These are phyloP conservation scores for Chaetomium olivaceum DNA, from an alignment of 2,329 filamentous ascomycete genomes.

Conservation along the genomic window DNA sequence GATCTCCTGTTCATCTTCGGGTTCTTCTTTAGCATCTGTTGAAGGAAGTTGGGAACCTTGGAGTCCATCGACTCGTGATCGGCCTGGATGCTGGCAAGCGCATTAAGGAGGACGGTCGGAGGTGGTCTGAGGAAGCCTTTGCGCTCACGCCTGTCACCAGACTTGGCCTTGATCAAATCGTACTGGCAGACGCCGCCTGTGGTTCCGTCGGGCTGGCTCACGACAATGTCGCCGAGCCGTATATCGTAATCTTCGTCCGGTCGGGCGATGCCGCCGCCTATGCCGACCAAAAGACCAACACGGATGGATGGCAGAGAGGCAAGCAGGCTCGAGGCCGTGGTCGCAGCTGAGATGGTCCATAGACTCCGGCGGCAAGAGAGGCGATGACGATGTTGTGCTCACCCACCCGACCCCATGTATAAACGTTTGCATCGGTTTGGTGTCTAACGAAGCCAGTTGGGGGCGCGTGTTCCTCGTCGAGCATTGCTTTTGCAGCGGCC, in stretches of 20 bases:
- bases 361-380: slow-evolving; percentile 1
- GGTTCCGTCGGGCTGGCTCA: slow-evolving; percentile 18
- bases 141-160: slow-evolving; percentile 11
- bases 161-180: slow-evolving; percentile 18
- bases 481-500: no score
- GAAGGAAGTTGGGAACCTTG: no score
- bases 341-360: slow-evolving; percentile 16
- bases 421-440: neutral
- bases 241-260: slow-evolving; percentile 12
- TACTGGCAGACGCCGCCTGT: slow-evolving; percentile 22
- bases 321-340: slow-evolving; percentile 13
- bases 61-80: no score
- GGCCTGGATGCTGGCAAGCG: no score
- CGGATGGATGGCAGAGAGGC: slow-evolving; percentile 11
- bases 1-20: no score
- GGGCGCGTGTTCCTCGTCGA: no score
- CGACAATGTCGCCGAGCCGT: slow-evolving; percentile 21
- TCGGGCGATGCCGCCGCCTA: slow-evolving; percentile 17
- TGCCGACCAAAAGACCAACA: slow-evolving; percentile 17
- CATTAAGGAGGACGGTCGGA: neutral
- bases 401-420: no score
- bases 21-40: no score
- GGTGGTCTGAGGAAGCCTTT: slow-evolving; percentile 15
- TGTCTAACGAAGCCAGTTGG: no score
- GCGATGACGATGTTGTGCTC: no score